These are phyloP conservation scores for Xylaria flabelliformis DNA, from an alignment of 495 filamentous ascomycete genomes.

Conservation along the genomic window DNA sequence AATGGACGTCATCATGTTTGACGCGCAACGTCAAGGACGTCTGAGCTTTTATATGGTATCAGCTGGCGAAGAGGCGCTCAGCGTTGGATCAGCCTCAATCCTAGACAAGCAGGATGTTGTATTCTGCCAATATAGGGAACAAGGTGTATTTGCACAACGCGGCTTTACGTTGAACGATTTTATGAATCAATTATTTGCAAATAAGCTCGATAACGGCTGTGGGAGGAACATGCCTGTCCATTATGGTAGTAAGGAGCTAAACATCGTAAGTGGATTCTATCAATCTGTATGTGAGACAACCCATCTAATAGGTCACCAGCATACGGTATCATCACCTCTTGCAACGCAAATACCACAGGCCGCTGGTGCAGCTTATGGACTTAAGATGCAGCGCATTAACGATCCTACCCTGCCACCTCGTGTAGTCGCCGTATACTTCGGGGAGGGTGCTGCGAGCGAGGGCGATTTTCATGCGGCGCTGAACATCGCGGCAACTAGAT, in stretches of 20 bases:
- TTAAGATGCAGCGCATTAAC: constrained; percentile 82
- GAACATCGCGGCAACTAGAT: constrained; percentile 93
- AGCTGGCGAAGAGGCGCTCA: constrained; percentile 93
- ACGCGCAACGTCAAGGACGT: constrained; percentile 79
- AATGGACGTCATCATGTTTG: constrained; percentile 95
- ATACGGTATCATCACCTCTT: constrained; percentile 91
- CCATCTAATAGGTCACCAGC: constrained; percentile 53
- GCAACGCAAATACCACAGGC: constrained; percentile 97
- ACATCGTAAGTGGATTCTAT: constrained; percentile 65
- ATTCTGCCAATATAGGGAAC: constrained; percentile 94
- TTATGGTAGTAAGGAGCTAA: constrained; percentile 82
- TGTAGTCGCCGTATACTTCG: constrained; percentile 90
- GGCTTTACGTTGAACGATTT: constrained; percentile 88
- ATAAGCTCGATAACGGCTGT: constrained; percentile 76
- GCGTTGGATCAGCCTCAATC: constrained; percentile 83
- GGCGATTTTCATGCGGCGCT: constrained; percentile 97
- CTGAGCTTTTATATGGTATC: constrained; percentile 98
- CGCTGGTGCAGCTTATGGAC: constrained; percentile 88
- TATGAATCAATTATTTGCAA: constrained; percentile 96
- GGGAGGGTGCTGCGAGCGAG: constrained; percentile 96
- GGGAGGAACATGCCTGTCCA: constrained; percentile 99
- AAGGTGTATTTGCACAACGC: constrained; percentile 86
- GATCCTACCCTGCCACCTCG: constrained; percentile 68
- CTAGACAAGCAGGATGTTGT: constrained; percentile 84
- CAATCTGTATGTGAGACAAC: background rate